Base-by-base conservation (phyloP, 129 eudicot species). In the Ambrosia artemisiifolia region DNA sequence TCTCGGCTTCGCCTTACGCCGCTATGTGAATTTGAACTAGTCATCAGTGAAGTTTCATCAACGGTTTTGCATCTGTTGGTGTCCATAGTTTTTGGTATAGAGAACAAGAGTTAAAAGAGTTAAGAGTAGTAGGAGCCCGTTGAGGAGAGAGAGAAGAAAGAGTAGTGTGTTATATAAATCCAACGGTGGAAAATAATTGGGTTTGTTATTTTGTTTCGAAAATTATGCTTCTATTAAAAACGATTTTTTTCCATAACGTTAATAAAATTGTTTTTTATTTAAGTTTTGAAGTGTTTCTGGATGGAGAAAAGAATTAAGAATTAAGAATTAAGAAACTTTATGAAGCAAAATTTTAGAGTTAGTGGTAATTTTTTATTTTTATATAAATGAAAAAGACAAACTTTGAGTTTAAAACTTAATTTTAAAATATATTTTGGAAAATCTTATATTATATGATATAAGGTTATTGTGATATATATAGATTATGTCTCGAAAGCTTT, bases 121-220 rank as follows among this genome's bases (percentile, higher is more conserved):
- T 24, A 24, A 24, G 28, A 24, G 28, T 24, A 68, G 63, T 30
- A 78, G n/a, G n/a, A n/a, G 50, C 67, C 68, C 48, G 76, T 64
- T 82, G 53, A 65, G 55, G 80, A 79, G 74, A 71, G 79, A 71
- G 79, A 63, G 74, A 65, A 56, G 78, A 54, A 77, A 43, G 60
- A 17, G 38, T 48, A 73, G 82, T 79, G 49, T 50, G 32, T 24
- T 24, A 24, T 66, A 63, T 46, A 38, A 33, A 87, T 84, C 87
- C 38, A 55, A 87, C 82, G 89, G 87, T 72, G 81, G 80, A 77
- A 72, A 84, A 54, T 61, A 18, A 67, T 44, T 5, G 63, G 76
- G 83, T 77, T 82, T 82, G 88, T 84, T 84, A 78, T 46, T 75
- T 34, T 65, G 3, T 81, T 80, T 88, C 51, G 54, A 61, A 69